Evolutionary conservation across 2,329 filamentous ascomycete species (phyloP).

Genomic region (Akanthomyces muscarius): DNA sequence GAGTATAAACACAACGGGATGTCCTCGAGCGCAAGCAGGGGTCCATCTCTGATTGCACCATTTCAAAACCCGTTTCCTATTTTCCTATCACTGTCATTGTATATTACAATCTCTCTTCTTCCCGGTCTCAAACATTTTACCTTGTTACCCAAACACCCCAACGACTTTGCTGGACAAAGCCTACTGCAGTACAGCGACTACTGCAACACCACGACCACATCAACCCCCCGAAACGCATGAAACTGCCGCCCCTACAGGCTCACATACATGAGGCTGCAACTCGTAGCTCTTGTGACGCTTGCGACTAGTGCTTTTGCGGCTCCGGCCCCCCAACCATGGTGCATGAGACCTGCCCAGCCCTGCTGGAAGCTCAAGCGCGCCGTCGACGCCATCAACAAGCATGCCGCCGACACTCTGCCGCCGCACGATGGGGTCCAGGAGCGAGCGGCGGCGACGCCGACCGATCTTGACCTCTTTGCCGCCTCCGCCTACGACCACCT

Average conservation of each 20-base stretch:
- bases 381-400: slow-evolving; percentile 30
- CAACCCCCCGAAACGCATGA: not conserved
- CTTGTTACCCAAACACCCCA: not conserved
- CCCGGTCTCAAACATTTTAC: not conserved
- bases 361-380: slow-evolving; percentile 33
- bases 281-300: not conserved
- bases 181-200: not conserved
- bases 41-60: too few species aligned
- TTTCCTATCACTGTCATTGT: too few species aligned
- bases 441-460: slow-evolving; percentile 25
- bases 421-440: not conserved
- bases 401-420: slow-evolving; percentile 26
- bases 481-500: slow-evolving; percentile 38
- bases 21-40: not conserved
- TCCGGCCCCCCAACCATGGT: slow-evolving; percentile 5
- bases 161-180: slow-evolving; percentile 1
- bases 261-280: not conserved
- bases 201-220: not conserved
- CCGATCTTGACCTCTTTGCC: slow-evolving; percentile 35
- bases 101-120: not conserved
- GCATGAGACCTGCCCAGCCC: not conserved
- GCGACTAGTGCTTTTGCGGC: not conserved
- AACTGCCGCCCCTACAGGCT: not conserved
- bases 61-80: not conserved
- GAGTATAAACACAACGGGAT: not conserved